These are phyloP conservation scores for Stachybotrys chartarum DNA, from an alignment of 2,329 filamentous ascomycete genomes.

Conservation along the genomic window DNA sequence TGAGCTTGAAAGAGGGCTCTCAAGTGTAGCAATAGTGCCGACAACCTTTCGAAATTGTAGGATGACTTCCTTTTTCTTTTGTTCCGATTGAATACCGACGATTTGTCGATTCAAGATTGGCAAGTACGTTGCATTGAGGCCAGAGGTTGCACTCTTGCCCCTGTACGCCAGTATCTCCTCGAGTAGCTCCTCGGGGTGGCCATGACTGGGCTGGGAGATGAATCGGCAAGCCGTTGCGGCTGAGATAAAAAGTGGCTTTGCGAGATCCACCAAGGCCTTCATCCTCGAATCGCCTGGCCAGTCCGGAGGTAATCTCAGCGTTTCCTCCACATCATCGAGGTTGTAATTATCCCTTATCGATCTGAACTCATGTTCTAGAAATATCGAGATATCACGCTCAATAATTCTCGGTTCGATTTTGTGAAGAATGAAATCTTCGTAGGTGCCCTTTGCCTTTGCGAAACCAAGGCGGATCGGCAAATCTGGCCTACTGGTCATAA, in stretches of 20 bases:
- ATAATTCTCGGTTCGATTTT: slow-evolving; percentile 21
- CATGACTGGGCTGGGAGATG: slow-evolving; percentile 10
- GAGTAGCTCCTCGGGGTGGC: slow-evolving; percentile 11
- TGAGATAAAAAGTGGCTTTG: slow-evolving; percentile 26
- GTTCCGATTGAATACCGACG: not conserved
- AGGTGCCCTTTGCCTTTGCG: slow-evolving; percentile 9
- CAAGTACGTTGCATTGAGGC: not conserved
- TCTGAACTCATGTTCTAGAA: slow-evolving; percentile 10
- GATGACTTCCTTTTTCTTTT: slow-evolving; percentile 5
- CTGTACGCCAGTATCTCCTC: slow-evolving; percentile 10
- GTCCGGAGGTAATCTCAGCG: slow-evolving; percentile 2
- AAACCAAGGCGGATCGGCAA: slow-evolving; percentile 27
- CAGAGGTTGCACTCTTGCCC: not conserved
- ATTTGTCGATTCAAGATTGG: slow-evolving; percentile 1
- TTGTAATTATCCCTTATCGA: not conserved
- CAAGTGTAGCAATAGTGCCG: slow-evolving; percentile 20
- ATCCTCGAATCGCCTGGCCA: slow-evolving; percentile 18
- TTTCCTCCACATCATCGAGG: not conserved
- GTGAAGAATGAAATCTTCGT: slow-evolving; percentile 24
- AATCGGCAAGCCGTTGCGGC: slow-evolving; percentile 23
- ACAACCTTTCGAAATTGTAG: slow-evolving; percentile 18
- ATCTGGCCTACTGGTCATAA: slow-evolving; percentile 34
- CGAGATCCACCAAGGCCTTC: slow-evolving; percentile 15
- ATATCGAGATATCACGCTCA: slow-evolving; percentile 27
- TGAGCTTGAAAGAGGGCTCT: slow-evolving; percentile 18